phyloP scores from a whole-genome alignment of 1,284 basidiomycete species.

The Erythrobasidium hasegawianum region DNA sequence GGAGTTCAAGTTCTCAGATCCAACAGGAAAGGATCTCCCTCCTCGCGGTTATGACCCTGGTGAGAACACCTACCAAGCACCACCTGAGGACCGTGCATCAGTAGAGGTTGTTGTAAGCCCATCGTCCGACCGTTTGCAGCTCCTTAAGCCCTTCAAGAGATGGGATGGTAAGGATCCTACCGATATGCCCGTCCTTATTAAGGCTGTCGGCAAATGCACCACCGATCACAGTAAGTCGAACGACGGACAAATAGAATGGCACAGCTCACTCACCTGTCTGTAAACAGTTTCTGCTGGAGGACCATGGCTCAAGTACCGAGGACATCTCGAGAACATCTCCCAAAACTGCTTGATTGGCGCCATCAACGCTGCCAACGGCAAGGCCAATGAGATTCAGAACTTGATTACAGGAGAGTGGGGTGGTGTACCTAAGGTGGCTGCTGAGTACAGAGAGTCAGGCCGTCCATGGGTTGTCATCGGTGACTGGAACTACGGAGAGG shows the following conservation, averaged over 20 bases:
- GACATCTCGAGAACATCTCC: conserved; percentile 97
- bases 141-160: conserved; percentile 81
- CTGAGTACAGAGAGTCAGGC: conserved; percentile 80
- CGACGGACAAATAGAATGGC: conserved; percentile 1
- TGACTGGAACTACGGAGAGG: conserved; percentile 88
- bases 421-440: conserved; percentile 77
- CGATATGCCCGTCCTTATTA: conserved; percentile 91
- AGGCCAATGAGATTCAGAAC: conserved; percentile 96
- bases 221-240: conserved; percentile 52
- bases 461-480: conserved; percentile 67
- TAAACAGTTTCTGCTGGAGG: conserved; percentile 87
- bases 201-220: conserved; percentile 98
- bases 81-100: conserved; percentile 75
- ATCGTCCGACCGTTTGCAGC: conserved; percentile 89
- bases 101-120: conserved; percentile 86
- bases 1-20: conserved; percentile 92
- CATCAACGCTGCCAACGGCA: conserved; percentile 86
- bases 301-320: conserved; percentile 99
- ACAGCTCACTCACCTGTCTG: background rate
- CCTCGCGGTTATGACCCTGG: conserved; percentile 93
- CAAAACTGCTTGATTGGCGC: conserved; percentile 91
- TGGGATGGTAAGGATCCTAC: conserved; percentile 92
- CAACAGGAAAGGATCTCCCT: conserved; percentile 85
- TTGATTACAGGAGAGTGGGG: conserved; percentile 81
- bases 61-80: conserved; percentile 93